These are phyloP conservation scores for Rhizopogon vinicolor DNA, from an alignment of 768 basidiomycete species.

Conservation along the genomic window DNA sequence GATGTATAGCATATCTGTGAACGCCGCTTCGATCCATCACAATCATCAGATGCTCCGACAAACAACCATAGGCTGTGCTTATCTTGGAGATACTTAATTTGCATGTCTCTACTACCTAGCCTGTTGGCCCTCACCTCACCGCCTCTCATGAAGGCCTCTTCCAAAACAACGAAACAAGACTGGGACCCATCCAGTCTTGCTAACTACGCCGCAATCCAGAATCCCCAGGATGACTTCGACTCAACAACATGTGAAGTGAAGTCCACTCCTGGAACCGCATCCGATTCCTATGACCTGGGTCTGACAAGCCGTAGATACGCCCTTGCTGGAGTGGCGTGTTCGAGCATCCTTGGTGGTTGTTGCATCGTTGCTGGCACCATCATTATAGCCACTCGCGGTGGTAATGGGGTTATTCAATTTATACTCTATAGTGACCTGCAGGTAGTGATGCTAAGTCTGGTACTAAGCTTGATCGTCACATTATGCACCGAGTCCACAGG, in stretches of 20 bases:
- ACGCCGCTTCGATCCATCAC: too few species aligned
- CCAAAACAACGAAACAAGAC: neutral
- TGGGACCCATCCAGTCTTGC: neutral
- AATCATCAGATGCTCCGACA: too few species aligned
- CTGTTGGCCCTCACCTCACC: neutral
- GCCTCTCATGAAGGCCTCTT: neutral
- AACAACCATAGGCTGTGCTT: too few species aligned
- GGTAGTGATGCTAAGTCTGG: conserved; percentile 17
- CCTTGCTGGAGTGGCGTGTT: conserved; percentile 20
- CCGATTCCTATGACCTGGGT: conserved; percentile 25
- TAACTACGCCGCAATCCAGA: neutral
- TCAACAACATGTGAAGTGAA: neutral
- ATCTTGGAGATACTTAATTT: neutral
- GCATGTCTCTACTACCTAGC: neutral
- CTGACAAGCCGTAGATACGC: conserved; percentile 15
- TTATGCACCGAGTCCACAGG: conserved; percentile 26
- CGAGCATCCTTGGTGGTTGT: conserved; percentile 14
- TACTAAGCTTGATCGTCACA: conserved; percentile 21
- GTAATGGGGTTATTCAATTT: conserved; percentile 5
- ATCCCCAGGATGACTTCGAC: neutral
- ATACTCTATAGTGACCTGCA: conserved; percentile 10
- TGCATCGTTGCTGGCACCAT: conserved; percentile 19
- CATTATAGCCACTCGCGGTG: neutral
- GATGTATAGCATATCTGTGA: too few species aligned
- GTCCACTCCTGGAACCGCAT: conserved; percentile 5